Conservation (phyloP, 176 grass and related monocot species). For the Secale cereale region DNA sequence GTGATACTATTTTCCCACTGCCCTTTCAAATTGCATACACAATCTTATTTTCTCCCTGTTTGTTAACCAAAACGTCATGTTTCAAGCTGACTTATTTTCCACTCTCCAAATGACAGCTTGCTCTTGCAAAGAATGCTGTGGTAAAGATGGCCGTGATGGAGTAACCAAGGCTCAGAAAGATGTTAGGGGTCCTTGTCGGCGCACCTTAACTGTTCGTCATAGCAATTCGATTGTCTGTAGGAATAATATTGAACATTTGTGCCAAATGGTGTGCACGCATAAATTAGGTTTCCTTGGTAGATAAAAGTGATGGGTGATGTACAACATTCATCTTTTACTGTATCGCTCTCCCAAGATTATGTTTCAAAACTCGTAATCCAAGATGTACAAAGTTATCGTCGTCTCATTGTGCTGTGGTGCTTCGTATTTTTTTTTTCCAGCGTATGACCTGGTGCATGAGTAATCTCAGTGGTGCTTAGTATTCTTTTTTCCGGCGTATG, state of each 20-base stretch:
- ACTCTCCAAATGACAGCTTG: constrained; percentile 19
- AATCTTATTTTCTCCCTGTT: not conserved
- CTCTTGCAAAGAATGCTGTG: constrained; percentile 13
- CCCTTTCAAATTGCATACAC: not conserved
- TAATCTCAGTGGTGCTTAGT: too few relatives aligned
- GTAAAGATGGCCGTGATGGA: not conserved
- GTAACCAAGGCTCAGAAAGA: constrained; percentile 40
- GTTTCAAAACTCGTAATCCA: not conserved
- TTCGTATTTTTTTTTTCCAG: too few relatives aligned
- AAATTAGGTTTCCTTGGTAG: not conserved
- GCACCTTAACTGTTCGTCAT: not conserved
- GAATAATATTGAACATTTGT: not conserved
- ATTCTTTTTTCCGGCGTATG: too few relatives aligned
- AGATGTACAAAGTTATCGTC: not conserved
- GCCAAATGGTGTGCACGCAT: not conserved
- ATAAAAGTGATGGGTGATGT: not conserved
- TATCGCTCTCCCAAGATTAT: not conserved
- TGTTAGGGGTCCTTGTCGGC: constrained; percentile 31
- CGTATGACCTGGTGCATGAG: not conserved
- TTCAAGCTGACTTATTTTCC: not conserved
- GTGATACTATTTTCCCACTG: not conserved
- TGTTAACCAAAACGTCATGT: not conserved
- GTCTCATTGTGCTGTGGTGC: not conserved
- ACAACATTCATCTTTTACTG: not conserved
- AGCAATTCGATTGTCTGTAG: not conserved